Evolutionary conservation across 768 basidiomycete genomes (phyloP).

Genomic region (Agaricus subrufescens): DNA sequence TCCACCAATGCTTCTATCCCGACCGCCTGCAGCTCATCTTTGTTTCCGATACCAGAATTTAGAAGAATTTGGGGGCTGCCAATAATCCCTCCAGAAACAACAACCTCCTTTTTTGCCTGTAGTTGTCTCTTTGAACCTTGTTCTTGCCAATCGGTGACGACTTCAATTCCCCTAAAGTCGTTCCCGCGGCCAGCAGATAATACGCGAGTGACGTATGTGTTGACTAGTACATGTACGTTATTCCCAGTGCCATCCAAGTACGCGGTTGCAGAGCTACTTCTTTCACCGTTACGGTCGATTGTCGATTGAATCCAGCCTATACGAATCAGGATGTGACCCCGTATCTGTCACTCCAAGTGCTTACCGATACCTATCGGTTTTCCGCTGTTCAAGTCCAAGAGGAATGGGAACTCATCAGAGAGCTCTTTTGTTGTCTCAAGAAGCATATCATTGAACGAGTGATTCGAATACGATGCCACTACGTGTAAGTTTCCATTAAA

Average conservation of each 20-base stretch:
- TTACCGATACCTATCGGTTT: constrained; percentile 6
- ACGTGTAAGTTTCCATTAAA: background rate
- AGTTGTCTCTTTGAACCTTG: background rate
- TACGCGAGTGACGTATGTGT: constrained; percentile 12
- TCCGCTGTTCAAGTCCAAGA: constrained; percentile 6
- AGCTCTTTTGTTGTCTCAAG: constrained; percentile 15
- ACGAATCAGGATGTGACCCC: too few relatives aligned
- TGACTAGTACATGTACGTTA: constrained; percentile 11
- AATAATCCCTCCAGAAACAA: background rate
- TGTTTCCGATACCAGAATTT: constrained; percentile 3
- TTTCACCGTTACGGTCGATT: constrained; percentile 4
- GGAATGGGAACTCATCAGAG: constrained; percentile 9
- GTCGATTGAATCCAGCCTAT: constrained; percentile 11
- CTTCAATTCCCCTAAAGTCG: constrained; percentile 22
- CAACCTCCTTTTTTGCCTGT: background rate
- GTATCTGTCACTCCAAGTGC: background rate
- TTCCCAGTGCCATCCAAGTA: constrained; percentile 16
- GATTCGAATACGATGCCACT: constrained; percentile 1
- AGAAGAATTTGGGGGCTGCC: constrained; percentile 1
- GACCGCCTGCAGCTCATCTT: background rate
- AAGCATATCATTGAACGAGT: constrained; percentile 18
- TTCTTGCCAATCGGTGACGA: background rate
- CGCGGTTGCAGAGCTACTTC: constrained; percentile 22
- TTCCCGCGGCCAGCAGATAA: constrained; percentile 11
- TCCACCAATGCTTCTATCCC: background rate